These are phyloP conservation scores for Paramecium bursaria DNA, from an alignment of 73 alveolate species.

Conservation along the genomic window DNA sequence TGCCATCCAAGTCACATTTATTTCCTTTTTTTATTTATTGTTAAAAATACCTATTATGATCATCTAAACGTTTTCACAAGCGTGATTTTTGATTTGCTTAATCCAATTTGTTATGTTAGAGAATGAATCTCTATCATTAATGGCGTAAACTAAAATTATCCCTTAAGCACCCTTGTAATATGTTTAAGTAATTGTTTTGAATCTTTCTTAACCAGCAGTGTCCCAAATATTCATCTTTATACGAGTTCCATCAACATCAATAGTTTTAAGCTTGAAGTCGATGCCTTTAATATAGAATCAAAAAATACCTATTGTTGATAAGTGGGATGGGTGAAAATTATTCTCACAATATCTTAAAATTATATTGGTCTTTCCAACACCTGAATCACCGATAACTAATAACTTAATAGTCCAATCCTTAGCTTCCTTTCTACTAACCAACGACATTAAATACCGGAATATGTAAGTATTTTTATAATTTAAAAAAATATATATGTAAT, in stretches of 20 bases:
- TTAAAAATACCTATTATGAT: constrained; percentile 49
- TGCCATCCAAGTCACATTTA: constrained; percentile 63
- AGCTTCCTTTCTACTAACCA: background rate
- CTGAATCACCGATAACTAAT: constrained; percentile 84
- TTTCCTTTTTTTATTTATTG: constrained; percentile 34
- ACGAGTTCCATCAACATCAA: constrained; percentile 77
- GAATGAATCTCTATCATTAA: constrained; percentile 76
- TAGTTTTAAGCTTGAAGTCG: constrained; percentile 83
- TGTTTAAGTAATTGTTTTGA: constrained; percentile 83
- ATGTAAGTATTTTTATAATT: background rate
- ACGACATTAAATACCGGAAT: background rate
- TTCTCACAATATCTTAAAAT: constrained; percentile 84
- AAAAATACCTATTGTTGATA: constrained; percentile 81
- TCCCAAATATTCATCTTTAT: constrained; percentile 89
- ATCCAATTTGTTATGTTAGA: constrained; percentile 78
- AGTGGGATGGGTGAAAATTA: constrained; percentile 76
- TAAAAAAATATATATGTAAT: too few species aligned
- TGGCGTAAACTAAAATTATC: constrained; percentile 81
- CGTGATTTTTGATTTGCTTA: constrained; percentile 67
- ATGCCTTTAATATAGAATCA: constrained; percentile 69
- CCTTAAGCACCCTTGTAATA: constrained; percentile 90
- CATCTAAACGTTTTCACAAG: constrained; percentile 54
- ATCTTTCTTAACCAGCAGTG: constrained; percentile 91
- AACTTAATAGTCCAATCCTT: constrained; percentile 76
- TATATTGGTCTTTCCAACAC: constrained; percentile 87